phyloP scores from a whole-genome alignment of 352 stramenopile species.

The Globisporangium lucens region DNA sequence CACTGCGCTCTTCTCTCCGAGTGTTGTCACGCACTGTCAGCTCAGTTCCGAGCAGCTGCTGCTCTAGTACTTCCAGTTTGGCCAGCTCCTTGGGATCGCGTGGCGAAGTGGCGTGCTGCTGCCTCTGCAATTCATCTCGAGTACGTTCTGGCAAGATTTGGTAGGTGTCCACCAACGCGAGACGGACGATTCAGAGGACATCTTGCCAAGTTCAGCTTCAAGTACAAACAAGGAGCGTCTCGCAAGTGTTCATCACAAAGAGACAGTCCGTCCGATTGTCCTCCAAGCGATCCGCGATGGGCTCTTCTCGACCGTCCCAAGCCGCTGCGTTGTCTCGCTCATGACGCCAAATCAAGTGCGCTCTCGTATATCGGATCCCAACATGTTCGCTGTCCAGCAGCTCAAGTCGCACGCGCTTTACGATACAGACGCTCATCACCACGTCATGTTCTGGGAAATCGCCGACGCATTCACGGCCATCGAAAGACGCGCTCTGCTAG shows the following conservation, averaged over 20 bases:
- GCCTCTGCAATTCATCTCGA: conserved; percentile 51
- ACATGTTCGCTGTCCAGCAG: conserved; percentile 22
- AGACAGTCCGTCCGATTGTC: conserved; percentile 11
- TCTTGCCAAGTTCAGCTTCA: background rate
- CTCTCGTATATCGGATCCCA: conserved; percentile 28
- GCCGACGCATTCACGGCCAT: conserved; percentile 38
- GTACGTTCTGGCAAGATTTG: conserved; percentile 41
- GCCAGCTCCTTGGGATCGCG: conserved; percentile 55
- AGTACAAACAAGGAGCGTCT: background rate
- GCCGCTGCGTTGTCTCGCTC: conserved; percentile 36
- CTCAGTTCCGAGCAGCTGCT: conserved; percentile 28
- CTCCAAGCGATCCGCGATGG: conserved; percentile 53
- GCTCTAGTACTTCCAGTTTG: conserved; percentile 55
- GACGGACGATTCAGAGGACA: background rate
- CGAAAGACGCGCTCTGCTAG: conserved; percentile 39
- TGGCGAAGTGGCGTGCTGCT: conserved; percentile 49
- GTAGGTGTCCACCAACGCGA: background rate
- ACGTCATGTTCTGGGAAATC: conserved; percentile 50
- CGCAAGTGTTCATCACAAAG: background rate
- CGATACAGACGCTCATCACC: conserved; percentile 17
- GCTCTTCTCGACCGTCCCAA: conserved; percentile 49
- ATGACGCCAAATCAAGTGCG: conserved; percentile 34
- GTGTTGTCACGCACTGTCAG: conserved; percentile 15
- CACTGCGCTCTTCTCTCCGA: conserved; percentile 28
- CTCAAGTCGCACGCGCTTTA: conserved; percentile 36